These are phyloP conservation scores for Hanseniaspora lachancei DNA, from an alignment of 805 yeast genomes.

Conservation along the genomic window DNA sequence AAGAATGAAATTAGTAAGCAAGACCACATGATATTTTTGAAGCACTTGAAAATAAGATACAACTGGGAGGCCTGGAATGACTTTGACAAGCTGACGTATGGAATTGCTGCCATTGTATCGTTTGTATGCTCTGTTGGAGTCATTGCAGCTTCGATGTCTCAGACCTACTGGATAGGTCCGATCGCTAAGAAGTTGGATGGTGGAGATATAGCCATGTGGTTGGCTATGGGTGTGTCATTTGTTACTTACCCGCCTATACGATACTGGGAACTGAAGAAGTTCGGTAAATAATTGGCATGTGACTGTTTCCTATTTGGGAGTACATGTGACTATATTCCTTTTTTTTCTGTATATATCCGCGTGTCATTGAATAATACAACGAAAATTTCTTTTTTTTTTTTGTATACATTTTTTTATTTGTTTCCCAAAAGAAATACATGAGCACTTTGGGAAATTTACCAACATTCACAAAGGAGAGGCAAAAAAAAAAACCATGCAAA, in stretches of 20 bases:
- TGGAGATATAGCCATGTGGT: constrained; percentile 75
- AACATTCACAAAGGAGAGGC: too few species aligned
- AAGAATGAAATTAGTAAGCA: background rate
- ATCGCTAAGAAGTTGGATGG: constrained; percentile 53
- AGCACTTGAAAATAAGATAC: constrained; percentile 34
- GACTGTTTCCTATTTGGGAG: background rate
- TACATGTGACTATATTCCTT: background rate
- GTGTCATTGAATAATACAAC: background rate
- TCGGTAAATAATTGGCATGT: constrained; percentile 30
- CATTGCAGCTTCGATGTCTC: constrained; percentile 79
- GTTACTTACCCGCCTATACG: constrained; percentile 52
- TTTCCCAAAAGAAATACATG: too few species aligned
- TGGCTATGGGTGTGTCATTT: constrained; percentile 59
- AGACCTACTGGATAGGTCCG: constrained; percentile 71
- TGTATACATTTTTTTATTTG: background rate
- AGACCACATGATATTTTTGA: constrained; percentile 8
- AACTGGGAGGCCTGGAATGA: constrained; percentile 70
- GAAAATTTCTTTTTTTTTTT: background rate
- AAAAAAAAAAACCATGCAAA: too few species aligned
- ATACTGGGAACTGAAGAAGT: constrained; percentile 47
- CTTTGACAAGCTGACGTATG: constrained; percentile 44
- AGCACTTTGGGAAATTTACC: too few species aligned
- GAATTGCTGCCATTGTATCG: constrained; percentile 56
- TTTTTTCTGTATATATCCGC: background rate
- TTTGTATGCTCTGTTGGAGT: constrained; percentile 65